Percentiles rank a stretch among this genome's conserved stretches.
These are phyloP conservation scores for Phyllosticta citribraziliensis DNA, from an alignment of 2,329 filamentous ascomycete species.

Conservation along the genomic window DNA sequence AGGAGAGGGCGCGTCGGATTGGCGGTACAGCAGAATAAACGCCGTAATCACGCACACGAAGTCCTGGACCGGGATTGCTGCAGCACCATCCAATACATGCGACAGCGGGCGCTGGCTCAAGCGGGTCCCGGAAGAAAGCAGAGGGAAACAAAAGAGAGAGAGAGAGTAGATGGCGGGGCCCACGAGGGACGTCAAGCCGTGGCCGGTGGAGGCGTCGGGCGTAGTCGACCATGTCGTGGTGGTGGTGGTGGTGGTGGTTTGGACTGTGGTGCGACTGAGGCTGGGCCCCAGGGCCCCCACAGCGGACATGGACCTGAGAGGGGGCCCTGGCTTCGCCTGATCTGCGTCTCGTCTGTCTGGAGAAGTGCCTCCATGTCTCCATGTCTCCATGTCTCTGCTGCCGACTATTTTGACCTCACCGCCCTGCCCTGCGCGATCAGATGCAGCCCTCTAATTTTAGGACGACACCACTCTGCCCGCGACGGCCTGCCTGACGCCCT, in stretches of 20 bases:
- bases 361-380: not conserved
- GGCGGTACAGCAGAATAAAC: conserved; percentile 5
- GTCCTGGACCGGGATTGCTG: conserved; percentile 3
- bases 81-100: conserved; percentile 10
- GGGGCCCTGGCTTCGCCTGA: not conserved
- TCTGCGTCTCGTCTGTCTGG: not conserved
- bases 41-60: not conserved
- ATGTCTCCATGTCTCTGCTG: not conserved
- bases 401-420: not conserved
- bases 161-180: no score
- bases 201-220: no score
- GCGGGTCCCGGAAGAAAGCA: not conserved
- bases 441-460: not conserved
- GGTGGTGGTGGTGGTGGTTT: no score
- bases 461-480: not conserved
- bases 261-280: not conserved
- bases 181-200: not conserved
- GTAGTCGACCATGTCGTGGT: no score
- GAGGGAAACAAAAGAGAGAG: not conserved
- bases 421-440: not conserved
- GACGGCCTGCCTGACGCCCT: no score
- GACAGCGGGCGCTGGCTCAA: conserved; percentile 2
- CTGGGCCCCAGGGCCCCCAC: not conserved
- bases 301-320: not conserved
- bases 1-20: not conserved